These are phyloP conservation scores for Microsporum audouinii DNA, from an alignment of 2,329 filamentous ascomycete species.

Conservation along the genomic window DNA sequence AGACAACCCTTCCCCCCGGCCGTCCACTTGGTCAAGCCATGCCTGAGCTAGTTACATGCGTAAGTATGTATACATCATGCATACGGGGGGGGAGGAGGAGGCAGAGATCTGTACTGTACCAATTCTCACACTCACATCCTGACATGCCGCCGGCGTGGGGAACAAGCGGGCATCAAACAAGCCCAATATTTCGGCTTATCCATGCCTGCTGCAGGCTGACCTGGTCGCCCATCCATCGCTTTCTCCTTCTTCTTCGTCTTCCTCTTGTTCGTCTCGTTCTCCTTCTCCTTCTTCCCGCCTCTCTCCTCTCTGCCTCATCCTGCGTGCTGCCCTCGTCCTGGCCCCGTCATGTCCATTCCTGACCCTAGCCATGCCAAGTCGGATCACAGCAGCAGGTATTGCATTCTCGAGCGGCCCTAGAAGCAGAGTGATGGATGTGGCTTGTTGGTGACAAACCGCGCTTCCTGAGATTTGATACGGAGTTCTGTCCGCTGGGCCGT, in stretches of 20 bases:
- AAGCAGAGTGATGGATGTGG: not conserved
- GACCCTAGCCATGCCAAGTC: conserved; percentile 2
- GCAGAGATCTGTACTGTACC: not conserved
- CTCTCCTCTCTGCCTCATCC: not conserved
- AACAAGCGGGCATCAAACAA: not conserved
- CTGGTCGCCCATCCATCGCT: not conserved
- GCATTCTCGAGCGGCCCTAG: not conserved
- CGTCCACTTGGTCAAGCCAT: conserved; percentile 1
- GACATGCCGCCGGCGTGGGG: not conserved
- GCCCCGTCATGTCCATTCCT: not conserved
- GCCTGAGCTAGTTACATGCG: conserved; percentile 1
- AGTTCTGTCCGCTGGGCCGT: not conserved
- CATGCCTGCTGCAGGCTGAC: conserved; percentile 1
- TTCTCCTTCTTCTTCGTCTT: not conserved
- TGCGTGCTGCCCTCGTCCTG: not conserved
- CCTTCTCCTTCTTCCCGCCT: not conserved
- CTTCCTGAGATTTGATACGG: not conserved
- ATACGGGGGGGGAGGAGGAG: not conserved
- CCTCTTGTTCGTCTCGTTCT: not conserved
- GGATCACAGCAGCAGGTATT: conserved; percentile 1
- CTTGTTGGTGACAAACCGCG: not conserved
- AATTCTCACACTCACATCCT: not conserved
- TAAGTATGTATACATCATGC: not conserved
- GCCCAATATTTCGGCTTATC: not conserved
- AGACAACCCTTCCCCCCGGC: not conserved